These are phyloP conservation scores for Neophaeococcomyces aloes DNA, from an alignment of 2,329 filamentous ascomycete genomes.

Conservation along the genomic window DNA sequence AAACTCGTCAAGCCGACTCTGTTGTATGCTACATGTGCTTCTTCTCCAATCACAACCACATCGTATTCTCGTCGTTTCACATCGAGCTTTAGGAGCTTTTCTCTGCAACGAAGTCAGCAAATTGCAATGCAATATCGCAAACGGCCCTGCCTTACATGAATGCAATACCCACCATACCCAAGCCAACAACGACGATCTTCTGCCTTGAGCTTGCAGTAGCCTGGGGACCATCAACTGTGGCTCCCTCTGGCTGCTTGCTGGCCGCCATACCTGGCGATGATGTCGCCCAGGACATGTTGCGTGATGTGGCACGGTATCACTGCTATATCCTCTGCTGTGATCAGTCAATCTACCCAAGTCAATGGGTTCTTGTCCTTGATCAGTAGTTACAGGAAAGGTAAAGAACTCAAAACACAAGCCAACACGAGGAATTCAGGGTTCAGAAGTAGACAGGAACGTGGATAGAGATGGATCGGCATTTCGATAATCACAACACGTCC, in stretches of 20 bases:
- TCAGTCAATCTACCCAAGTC: conserved; percentile 1
- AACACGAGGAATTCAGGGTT: conserved; percentile 1
- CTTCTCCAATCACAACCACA: conserved; percentile 77
- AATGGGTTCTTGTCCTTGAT: not conserved
- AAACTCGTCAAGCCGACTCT: conserved; percentile 80
- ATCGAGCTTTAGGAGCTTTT: conserved; percentile 81
- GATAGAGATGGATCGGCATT: too few relatives aligned
- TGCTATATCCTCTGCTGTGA: not conserved
- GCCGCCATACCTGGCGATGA: conserved; percentile 24
- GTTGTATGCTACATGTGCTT: conserved; percentile 81
- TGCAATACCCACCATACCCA: conserved; percentile 85
- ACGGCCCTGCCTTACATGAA: conserved; percentile 59
- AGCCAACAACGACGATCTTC: conserved; percentile 68
- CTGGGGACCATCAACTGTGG: conserved; percentile 13
- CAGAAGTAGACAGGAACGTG: not conserved
- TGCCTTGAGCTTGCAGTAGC: conserved; percentile 38
- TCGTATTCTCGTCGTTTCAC: conserved; percentile 64
- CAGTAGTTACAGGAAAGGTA: conserved; percentile 5
- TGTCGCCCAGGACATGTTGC: conserved; percentile 21
- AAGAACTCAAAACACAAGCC: not conserved
- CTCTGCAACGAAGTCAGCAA: conserved; percentile 40
- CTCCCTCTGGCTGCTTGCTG: conserved; percentile 18
- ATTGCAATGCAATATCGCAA: not conserved
- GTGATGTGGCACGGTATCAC: not conserved
- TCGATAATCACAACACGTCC: too few relatives aligned